phyloP scores from a whole-genome alignment of 2,329 filamentous ascomycete species.

The Neophaeococcomyces aloes region DNA sequence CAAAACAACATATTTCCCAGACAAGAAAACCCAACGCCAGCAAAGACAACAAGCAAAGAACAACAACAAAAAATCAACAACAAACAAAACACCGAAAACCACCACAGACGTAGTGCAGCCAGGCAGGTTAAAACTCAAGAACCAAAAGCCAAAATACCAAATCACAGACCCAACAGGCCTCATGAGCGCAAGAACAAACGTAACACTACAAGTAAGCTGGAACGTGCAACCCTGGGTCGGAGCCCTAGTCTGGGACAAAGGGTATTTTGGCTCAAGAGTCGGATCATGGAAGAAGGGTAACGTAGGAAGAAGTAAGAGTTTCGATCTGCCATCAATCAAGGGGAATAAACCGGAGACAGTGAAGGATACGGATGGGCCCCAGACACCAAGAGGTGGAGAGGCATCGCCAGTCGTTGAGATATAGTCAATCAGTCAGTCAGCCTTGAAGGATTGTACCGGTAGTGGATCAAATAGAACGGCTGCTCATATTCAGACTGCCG shows the following conservation, averaged over 20 bases:
- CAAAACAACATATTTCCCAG: slow-evolving; percentile 26
- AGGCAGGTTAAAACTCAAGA: slow-evolving; percentile 65
- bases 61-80: slow-evolving; percentile 17
- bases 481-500: too few species aligned
- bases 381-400: slow-evolving; percentile 16
- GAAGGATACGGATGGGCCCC: slow-evolving; percentile 15
- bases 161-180: slow-evolving; percentile 80
- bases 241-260: slow-evolving; percentile 64
- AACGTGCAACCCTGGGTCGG: slow-evolving; percentile 98
- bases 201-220: slow-evolving; percentile 75
- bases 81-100: slow-evolving; percentile 18
- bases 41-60: slow-evolving; percentile 22
- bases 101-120: slow-evolving; percentile 22
- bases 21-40: slow-evolving; percentile 16
- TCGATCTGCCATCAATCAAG: slow-evolving; percentile 48
- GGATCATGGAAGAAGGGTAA: slow-evolving; percentile 41
- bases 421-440: too few species aligned
- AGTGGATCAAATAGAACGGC: too few species aligned
- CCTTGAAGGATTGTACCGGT: too few species aligned
- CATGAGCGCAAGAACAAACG: slow-evolving; percentile 62
- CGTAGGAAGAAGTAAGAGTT: slow-evolving; percentile 41
- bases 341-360: slow-evolving; percentile 21
- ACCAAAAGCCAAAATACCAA: slow-evolving; percentile 91
- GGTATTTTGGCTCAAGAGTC: slow-evolving; percentile 35
- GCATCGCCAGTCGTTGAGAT: slow-evolving; percentile 15